These are phyloP conservation scores for Plantago elongata DNA, from an alignment of 257 asterid genomes.

Conservation along the genomic window DNA sequence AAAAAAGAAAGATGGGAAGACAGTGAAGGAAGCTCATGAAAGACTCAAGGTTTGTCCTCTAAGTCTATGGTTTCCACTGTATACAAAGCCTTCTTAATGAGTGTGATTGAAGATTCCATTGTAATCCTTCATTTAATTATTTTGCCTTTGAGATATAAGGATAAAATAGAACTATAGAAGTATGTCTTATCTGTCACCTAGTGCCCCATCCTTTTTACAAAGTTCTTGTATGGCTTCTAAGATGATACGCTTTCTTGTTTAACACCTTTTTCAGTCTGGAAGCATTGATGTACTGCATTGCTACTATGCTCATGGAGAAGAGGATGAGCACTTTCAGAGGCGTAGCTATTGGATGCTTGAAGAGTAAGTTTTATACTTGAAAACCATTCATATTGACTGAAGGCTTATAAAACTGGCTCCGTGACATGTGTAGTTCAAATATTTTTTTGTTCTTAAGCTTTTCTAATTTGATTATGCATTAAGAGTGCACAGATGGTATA, in stretches of 20 bases:
- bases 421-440: too few relatives aligned
- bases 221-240: constrained; percentile 22
- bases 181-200: constrained; percentile 1
- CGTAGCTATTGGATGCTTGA: constrained; percentile 99
- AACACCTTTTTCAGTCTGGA: constrained; percentile 58
- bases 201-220: constrained; percentile 11
- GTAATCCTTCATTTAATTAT: background rate
- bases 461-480: background rate
- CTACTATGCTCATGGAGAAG: constrained; percentile 97
- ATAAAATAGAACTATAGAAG: too few relatives aligned
- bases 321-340: constrained; percentile 74
- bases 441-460: background rate
- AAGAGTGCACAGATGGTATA: constrained; percentile 3
- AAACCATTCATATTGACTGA: background rate
- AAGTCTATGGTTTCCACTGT: constrained; percentile 14
- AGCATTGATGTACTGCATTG: constrained; percentile 87
- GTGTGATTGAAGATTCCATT: constrained; percentile 11
- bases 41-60: constrained; percentile 66
- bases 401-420: too few relatives aligned
- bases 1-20: constrained; percentile 89
- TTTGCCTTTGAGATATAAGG: background rate
- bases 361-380: constrained; percentile 52
- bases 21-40: constrained; percentile 96
- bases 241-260: constrained; percentile 21
- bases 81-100: constrained; percentile 6